Percentiles rank a stretch among this genome's conserved stretches.
These are phyloP conservation scores for Bipolaris cookei DNA, from an alignment of 2,329 filamentous ascomycete species.

Conservation along the genomic window DNA sequence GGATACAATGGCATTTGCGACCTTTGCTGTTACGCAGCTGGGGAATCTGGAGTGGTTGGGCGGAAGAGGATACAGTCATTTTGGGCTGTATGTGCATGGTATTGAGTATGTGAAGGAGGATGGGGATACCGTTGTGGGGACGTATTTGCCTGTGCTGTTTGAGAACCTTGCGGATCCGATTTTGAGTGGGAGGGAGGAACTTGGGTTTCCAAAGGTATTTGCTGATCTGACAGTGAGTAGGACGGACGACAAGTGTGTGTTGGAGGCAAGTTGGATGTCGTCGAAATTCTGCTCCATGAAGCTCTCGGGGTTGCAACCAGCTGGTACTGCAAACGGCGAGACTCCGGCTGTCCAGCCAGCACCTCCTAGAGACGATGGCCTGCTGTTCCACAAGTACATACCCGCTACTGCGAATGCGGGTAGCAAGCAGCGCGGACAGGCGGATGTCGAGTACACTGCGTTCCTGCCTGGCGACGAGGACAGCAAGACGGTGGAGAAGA, in stretches of 20 bases:
- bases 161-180: slow-evolving; percentile 67
- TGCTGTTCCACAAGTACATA: slow-evolving; percentile 64
- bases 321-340: slow-evolving; percentile 6
- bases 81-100: slow-evolving; percentile 68
- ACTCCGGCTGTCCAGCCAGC: neutral
- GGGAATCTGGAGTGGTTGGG: slow-evolving; percentile 66
- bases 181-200: slow-evolving; percentile 64
- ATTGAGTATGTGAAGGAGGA: slow-evolving; percentile 62
- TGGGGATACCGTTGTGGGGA: slow-evolving; percentile 57
- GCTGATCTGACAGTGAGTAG: slow-evolving; percentile 57
- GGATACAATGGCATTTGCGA: slow-evolving; percentile 50
- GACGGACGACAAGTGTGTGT: slow-evolving; percentile 45
- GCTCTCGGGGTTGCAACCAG: slow-evolving; percentile 29
- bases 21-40: slow-evolving; percentile 49
- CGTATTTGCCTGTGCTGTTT: slow-evolving; percentile 64
- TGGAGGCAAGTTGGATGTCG: slow-evolving; percentile 51
- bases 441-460: slow-evolving; percentile 62
- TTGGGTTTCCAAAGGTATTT: slow-evolving; percentile 67
- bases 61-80: slow-evolving; percentile 63
- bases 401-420: slow-evolving; percentile 57
- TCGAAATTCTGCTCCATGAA: slow-evolving; percentile 43
- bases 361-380: slow-evolving; percentile 52
- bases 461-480: slow-evolving; percentile 48
- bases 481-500: slow-evolving; percentile 40
- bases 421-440: slow-evolving; percentile 52